Conservation (phyloP, 163 green algal species). For the Chlamydomonas reinhardtii region DNA sequence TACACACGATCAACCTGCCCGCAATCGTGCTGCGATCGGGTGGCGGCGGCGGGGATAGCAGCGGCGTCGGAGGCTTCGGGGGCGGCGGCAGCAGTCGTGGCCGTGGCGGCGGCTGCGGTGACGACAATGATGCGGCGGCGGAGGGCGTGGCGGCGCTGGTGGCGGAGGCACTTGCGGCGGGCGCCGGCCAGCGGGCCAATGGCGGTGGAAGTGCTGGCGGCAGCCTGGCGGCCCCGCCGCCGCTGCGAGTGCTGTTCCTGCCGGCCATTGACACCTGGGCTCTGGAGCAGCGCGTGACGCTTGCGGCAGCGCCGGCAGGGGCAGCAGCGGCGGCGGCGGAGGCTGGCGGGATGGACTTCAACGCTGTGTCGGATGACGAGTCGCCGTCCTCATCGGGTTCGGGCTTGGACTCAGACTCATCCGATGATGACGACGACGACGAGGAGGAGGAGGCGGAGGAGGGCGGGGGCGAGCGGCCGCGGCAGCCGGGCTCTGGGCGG, state of each 20-base stretch:
- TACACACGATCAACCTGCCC: slow-evolving; percentile 35
- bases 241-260: slow-evolving; percentile 42
- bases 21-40: slow-evolving; percentile 14
- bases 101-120: background rate
- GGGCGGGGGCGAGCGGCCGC: background rate
- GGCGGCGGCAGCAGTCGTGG: too few relatives aligned
- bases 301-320: background rate
- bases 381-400: background rate
- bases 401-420: background rate
- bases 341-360: background rate
- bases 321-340: background rate
- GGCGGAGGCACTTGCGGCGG: slow-evolving; percentile 5
- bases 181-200: background rate
- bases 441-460: background rate
- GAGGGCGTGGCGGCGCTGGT: slow-evolving; percentile 25
- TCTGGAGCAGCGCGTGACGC: slow-evolving; percentile 7
- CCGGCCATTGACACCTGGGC: slow-evolving; percentile 44
- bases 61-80: too few relatives aligned
- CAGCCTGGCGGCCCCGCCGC: background rate
- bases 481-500: background rate
- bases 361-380: background rate
- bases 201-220: too few relatives aligned
- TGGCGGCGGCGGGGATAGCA: too few relatives aligned
- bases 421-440: background rate
- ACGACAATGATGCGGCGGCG: background rate